Conservation (phyloP, 2,329 filamentous ascomycete genomes). For the Colletotrichum tanaceti region DNA sequence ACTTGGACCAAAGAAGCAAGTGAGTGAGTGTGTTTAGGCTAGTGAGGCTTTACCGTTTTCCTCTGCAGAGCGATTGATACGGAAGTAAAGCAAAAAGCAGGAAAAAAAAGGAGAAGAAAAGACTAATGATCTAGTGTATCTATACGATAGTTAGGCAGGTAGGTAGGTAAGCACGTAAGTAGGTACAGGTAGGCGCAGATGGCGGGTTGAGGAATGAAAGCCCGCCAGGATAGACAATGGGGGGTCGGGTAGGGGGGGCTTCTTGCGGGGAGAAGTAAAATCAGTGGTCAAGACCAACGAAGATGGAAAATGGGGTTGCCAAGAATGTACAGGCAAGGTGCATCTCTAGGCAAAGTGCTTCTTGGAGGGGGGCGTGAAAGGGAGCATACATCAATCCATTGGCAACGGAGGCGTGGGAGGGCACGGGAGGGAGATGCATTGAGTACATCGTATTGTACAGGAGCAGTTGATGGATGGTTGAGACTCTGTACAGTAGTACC, state of each 20-base stretch:
- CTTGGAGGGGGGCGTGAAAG: background rate
- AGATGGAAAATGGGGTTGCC: conserved; percentile 1
- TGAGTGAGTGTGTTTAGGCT: background rate
- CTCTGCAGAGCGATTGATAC: background rate
- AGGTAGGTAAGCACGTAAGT: no score
- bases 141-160: no score
- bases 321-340: no score
- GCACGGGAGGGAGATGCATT: conserved; percentile 15
- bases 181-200: background rate
- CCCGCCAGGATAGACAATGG: no score
- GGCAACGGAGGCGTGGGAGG: background rate
- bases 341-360: no score
- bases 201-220: background rate
- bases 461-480: background rate
- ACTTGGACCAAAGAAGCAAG: background rate
- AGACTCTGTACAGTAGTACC: no score
- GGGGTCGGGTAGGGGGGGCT: no score
- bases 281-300: no score
- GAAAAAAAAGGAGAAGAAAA: no score
- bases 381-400: background rate
- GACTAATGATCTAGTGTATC: no score
- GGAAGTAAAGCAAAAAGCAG: background rate
- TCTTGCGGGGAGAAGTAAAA: background rate
- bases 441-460: background rate
- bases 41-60: background rate